These are phyloP conservation scores for Trematosphaeria pertusa DNA, from an alignment of 2,329 filamentous ascomycete species.

Conservation along the genomic window DNA sequence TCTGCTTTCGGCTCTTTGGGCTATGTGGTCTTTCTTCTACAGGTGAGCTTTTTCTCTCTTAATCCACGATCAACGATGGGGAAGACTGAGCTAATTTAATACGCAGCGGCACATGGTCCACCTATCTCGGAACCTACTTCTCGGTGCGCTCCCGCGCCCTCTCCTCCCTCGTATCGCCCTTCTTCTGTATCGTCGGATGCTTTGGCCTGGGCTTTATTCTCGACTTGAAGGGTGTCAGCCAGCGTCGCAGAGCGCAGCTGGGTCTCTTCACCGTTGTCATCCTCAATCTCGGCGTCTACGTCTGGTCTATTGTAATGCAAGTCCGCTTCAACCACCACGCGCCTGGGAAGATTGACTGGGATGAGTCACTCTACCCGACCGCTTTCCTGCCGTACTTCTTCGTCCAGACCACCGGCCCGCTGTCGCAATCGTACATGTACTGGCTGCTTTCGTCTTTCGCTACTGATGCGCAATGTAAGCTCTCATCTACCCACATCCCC, in stretches of 20 bases:
- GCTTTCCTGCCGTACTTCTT: constrained; percentile 59
- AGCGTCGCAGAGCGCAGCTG: constrained; percentile 56
- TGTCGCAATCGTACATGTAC: constrained; percentile 42
- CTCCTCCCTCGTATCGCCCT: constrained; percentile 56
- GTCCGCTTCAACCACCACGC: constrained; percentile 46
- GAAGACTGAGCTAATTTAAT: too few relatives aligned
- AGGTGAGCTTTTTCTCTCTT: constrained; percentile 14
- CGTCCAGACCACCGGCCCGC: constrained; percentile 51
- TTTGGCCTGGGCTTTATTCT: constrained; percentile 64
- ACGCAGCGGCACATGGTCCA: constrained; percentile 54
- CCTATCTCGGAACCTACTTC: constrained; percentile 55
- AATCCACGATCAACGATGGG: constrained; percentile 4
- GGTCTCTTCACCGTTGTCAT: constrained; percentile 55
- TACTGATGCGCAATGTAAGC: constrained; percentile 36
- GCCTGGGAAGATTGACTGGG: constrained; percentile 57
- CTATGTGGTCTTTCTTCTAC: constrained; percentile 58
- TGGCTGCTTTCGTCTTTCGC: constrained; percentile 40
- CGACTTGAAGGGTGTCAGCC: constrained; percentile 69
- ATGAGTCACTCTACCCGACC: constrained; percentile 50
- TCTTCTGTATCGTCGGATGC: constrained; percentile 59
- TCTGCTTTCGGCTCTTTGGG: constrained; percentile 51
- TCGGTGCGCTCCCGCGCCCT: constrained; percentile 54
- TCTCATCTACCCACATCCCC: too few relatives aligned
- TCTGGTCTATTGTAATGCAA: constrained; percentile 60
- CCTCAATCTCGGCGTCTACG: constrained; percentile 58